Evolutionary conservation across 2,329 filamentous ascomycete genomes (phyloP), one percentile per base, ranked within the genome.

Genomic region (Intubia oerlemansii): DNA sequence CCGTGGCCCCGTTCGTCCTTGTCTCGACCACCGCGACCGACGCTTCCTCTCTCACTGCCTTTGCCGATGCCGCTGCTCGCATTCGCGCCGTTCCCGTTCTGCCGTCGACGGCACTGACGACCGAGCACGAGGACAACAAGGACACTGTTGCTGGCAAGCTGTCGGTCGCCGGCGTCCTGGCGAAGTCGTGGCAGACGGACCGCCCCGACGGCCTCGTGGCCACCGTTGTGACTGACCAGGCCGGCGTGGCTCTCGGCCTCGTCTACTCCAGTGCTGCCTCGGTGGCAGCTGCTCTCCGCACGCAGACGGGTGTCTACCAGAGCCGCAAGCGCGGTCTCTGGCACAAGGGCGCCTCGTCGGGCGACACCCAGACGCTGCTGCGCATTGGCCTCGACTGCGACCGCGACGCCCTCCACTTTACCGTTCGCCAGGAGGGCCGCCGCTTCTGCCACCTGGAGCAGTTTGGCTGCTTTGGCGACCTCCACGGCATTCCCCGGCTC

Each of bases 181-280:
- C 80, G 28, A 62, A 67, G 3, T 70, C 72, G 37, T 82, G 82
- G 51, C 73, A 65, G 36, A 80, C 78, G 22, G 88, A 98, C 49
- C 66, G 82, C 37, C 51, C 68, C 4, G 90, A 93, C 45, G 75
- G 77, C 7, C 62, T 98, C 7, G 69, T 91, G 39, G 75, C 88
- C 2, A 98, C 88, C 0, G 66, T 92, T 4, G 88, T 98, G 7
- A 82, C 78, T 1, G 81, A 98, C 45, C 80, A 92, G 56, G 60
- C 75, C 27, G 84, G 82, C 2, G 59, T 77, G 13, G 79, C 81
- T 7, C 57, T 98, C 10, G 88, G 88, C 1, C 54, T 98, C 38
- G 88, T 93, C 12, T 98, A 93, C 59, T 92, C 84, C 51, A 93
- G 79, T 44, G 69, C 77, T 37, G 79, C 90, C 49, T 95, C 85